These are phyloP conservation scores for Colletotrichum cordylinicola DNA, from an alignment of 2,329 filamentous ascomycete genomes.

Conservation along the genomic window DNA sequence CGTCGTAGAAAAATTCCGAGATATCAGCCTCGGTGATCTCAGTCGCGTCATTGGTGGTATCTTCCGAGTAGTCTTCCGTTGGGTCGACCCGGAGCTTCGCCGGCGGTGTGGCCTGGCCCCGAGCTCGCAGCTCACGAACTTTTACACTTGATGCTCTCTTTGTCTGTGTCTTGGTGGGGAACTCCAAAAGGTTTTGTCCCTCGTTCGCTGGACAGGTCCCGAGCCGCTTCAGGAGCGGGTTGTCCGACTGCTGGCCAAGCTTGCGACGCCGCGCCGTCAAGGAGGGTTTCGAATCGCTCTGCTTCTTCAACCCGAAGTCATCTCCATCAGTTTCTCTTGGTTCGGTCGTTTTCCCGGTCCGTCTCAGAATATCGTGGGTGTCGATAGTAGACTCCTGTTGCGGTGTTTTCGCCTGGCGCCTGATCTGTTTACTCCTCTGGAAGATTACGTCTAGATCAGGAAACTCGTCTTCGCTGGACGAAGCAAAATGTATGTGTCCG, in stretches of 20 bases:
- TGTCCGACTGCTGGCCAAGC: constrained; percentile 5
- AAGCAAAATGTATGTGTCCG: constrained; percentile 28
- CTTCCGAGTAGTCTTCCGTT: background rate
- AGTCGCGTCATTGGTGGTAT: background rate
- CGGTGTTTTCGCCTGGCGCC: background rate
- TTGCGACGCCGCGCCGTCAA: constrained; percentile 8
- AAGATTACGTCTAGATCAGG: constrained; percentile 42
- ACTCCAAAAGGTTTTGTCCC: background rate
- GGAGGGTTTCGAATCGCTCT: background rate
- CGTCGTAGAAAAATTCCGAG: constrained; percentile 10
- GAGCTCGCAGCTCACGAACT: background rate
- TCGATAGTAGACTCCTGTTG: constrained; percentile 1
- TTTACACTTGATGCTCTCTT: background rate
- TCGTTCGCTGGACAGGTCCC: background rate
- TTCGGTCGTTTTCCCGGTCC: background rate
- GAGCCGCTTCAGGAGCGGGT: background rate
- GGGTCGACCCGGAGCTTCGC: background rate
- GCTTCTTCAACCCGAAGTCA: background rate
- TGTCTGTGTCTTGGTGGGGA: background rate
- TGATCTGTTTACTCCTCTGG: constrained; percentile 6
- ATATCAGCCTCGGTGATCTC: constrained; percentile 19
- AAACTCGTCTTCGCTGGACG: constrained; percentile 47
- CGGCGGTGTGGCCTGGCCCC: background rate
- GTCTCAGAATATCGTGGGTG: background rate
- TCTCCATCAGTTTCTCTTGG: background rate